Evolutionary conservation across 257 asterid genomes (phyloP).

Genomic region (Fraxinus excelsior): DNA sequence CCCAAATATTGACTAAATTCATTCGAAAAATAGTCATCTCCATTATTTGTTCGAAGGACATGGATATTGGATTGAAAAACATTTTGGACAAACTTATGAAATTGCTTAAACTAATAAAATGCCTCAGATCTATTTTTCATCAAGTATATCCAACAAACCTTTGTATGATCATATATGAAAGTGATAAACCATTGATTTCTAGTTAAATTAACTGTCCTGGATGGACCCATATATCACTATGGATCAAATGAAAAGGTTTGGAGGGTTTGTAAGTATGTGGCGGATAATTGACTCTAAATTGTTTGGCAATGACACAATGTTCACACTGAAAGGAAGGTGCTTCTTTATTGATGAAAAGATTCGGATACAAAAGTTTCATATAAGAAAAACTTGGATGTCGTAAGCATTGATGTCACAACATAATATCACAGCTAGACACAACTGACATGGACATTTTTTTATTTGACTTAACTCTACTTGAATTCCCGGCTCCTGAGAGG

Average conservation of each 20-base stretch:
- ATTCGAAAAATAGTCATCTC: not conserved
- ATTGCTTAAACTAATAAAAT: not conserved
- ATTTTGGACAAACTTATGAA: not conserved
- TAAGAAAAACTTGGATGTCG: not conserved
- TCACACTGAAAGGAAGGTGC: not conserved
- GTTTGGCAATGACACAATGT: not conserved
- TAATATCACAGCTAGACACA: not conserved
- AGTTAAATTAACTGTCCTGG: not conserved
- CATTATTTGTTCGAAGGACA: not conserved
- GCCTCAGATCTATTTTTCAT: not conserved
- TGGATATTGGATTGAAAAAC: not conserved
- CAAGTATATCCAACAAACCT: not conserved
- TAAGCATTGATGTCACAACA: not conserved
- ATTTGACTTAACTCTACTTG: not conserved
- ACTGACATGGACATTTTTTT: not conserved
- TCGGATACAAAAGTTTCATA: not conserved
- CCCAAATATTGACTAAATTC: not conserved
- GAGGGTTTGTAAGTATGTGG: not conserved
- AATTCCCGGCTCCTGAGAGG: not conserved
- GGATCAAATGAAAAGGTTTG: not conserved
- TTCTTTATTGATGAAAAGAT: conserved; percentile 1
- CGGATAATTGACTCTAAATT: not conserved
- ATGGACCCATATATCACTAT: not conserved
- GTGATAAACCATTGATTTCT: not conserved
- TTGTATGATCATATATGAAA: not conserved